phyloP scores from a whole-genome alignment of 768 basidiomycete genomes.

The Macrocybe gigantea region DNA sequence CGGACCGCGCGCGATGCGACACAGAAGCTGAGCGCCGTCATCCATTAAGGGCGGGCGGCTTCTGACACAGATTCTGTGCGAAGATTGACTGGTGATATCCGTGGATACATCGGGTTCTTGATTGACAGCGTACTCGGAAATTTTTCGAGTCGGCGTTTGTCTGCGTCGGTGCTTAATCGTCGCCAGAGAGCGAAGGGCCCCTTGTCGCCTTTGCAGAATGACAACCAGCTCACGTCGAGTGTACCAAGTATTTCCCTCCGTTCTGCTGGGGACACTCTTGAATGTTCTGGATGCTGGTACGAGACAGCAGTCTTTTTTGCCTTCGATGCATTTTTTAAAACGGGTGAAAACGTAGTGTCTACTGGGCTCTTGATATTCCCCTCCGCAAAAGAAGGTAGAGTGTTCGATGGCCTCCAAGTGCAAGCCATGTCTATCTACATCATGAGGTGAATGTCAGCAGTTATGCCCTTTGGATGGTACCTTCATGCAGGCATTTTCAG shows the following conservation, averaged over 20 bases:
- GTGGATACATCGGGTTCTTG: no score
- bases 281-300: constrained; percentile 14
- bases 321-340: not conserved
- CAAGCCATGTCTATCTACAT: constrained; percentile 18
- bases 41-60: no score
- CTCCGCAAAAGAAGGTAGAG: constrained; percentile 4
- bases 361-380: constrained; percentile 16
- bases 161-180: no score
- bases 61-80: no score
- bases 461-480: not conserved
- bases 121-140: no score
- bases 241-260: constrained; percentile 14
- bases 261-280: constrained; percentile 14
- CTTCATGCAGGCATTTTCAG: not conserved
- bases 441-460: constrained; percentile 10
- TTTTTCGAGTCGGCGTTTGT: no score
- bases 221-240: constrained; percentile 2
- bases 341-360: constrained; percentile 8
- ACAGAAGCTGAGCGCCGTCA: no score
- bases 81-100: no score
- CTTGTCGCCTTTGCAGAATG: no score
- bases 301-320: not conserved
- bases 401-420: constrained; percentile 12
- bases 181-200: no score
- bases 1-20: no score